Conservation (phyloP, 2,329 filamentous ascomycete genomes). For the Stemphylium lycopersici region DNA sequence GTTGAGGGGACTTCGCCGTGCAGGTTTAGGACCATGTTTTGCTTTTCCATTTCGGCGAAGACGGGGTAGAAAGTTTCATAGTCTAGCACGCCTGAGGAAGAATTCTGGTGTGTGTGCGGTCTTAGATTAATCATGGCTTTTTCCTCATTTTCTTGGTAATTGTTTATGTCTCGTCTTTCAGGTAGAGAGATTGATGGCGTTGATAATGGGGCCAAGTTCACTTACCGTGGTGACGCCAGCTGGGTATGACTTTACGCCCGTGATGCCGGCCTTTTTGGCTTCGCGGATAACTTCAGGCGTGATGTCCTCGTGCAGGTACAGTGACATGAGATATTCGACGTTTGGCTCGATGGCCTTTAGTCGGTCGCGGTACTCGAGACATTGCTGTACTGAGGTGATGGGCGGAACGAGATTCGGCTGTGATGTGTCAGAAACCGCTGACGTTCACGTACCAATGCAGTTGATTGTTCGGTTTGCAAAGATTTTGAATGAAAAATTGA, state of each 20-base stretch:
- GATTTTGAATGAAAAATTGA: too few species aligned
- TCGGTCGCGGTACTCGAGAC: slow-evolving; percentile 53
- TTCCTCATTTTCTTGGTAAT: not conserved
- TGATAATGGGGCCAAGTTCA: not conserved
- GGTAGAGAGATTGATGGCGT: not conserved
- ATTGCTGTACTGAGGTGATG: slow-evolving; percentile 56
- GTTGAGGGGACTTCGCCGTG: slow-evolving; percentile 81
- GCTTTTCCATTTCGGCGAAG: slow-evolving; percentile 86
- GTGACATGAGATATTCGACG: slow-evolving; percentile 59
- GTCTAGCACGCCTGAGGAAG: slow-evolving; percentile 70
- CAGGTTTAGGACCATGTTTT: slow-evolving; percentile 86
- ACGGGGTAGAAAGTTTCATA: slow-evolving; percentile 76
- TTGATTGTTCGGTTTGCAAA: too few species aligned
- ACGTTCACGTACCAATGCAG: too few species aligned
- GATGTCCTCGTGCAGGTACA: slow-evolving; percentile 58
- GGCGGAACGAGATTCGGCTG: slow-evolving; percentile 60
- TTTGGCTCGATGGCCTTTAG: slow-evolving; percentile 55
- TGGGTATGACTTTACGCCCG: slow-evolving; percentile 73
- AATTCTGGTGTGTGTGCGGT: slow-evolving; percentile 53
- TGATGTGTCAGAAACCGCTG: not conserved
- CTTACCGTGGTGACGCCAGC: slow-evolving; percentile 51
- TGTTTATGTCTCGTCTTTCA: not conserved
- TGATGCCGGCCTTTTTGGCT: slow-evolving; percentile 74
- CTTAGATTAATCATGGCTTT: slow-evolving; percentile 26
- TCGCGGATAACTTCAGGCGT: slow-evolving; percentile 66